Evolutionary conservation across 2,329 filamentous ascomycete species (phyloP), one percentile per base, ranked within the genome.

Genomic region (Endocalyx cinctus): DNA sequence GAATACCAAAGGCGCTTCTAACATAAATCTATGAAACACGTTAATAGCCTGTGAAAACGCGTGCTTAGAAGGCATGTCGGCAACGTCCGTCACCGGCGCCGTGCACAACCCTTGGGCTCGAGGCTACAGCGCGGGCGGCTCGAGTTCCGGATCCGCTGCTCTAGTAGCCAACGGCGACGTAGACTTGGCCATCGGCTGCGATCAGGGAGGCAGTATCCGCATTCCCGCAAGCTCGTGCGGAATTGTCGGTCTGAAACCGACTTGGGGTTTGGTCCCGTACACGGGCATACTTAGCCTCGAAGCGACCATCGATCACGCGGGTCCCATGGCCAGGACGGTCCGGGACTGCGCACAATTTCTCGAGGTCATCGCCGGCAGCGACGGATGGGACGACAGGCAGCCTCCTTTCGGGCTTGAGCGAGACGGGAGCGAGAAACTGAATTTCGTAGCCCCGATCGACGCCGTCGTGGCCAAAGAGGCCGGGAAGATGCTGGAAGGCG

Each of bases 231-330:
- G 38, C 5, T 58, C 42, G 39, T 51, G 41, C 20, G 56, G 56
- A 5, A 43, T 59, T 11, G 56, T 54, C 26, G 60, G 62, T 3
- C 46, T 64, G 6, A 65, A 65, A 35, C 59, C 62, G 4, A 64
- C 62, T 0, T 57, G 56, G 45, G 61, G 62, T 1, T 46, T 69
- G 5, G 51, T 69, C 1, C 66, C 66, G 2, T 69, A 69, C 37
- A 68, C 64, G 0, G 66, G 64, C 0, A 60, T 61, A 12, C 55
- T 54, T 5, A 51, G 54, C 5, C 50, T 67, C 38, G 45, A 57
- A 13, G 58, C 65, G 0, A 61, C 64, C 46, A 64, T 67, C 27
- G 66, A 70, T 42, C 63, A 69, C 41, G 44, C 62, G 5, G 66
- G 66, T 1, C 67, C 66, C 2, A 62, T 70, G 43, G 59, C 63